Evolutionary conservation across 2,329 filamentous ascomycete species (phyloP), one percentile per base, ranked within the genome.

Genomic region (Neofusicoccum ribis): DNA sequence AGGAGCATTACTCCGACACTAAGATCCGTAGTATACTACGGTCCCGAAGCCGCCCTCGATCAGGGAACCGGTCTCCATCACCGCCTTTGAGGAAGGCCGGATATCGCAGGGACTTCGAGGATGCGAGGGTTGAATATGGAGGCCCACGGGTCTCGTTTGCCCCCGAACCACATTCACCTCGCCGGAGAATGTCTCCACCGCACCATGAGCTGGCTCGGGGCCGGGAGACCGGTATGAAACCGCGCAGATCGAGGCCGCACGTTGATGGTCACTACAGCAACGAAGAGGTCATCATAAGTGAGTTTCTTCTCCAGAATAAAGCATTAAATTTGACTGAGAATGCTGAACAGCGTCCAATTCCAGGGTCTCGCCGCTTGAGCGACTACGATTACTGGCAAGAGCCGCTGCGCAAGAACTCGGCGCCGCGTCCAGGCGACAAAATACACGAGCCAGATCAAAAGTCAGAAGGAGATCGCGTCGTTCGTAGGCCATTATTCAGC

Each of bases 11-110:
- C 17, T 23, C 51, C 9, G 41, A 34, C n/a, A 52, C 46, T 12
- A 52, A 69, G n/a, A 65, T 61, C 23, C 68, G 68, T 7, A 66
- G 73, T 2, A 76, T 77, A 27, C 63, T 73, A 27, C 74, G 74
- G 59, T 66, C 67, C 11, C 8, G 67, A 1, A 67, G 67, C 47
- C 46, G 62, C 6, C 65, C 67, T 37, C 68, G 68, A 37, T 68
- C 64, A 15, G 69, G 74, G 34, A 71, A 69, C 3, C 51, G 67
- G 0, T 67, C 69, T 49, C 67, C 67, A 1, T 60, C 43, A 17
- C 56, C 46, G 11, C 14, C 54, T 9, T 31, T 6, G 12, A 23
- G 46, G 7, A 46, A n/a, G n/a, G 23, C n/a, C n/a, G 27, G 6
- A 1, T 11, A 31, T 23, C 4, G 15, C 20, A 51, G 17, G n/a